phyloP scores from a whole-genome alignment of 176 grass and related monocot genomes.

The Oryza glumipatula region DNA sequence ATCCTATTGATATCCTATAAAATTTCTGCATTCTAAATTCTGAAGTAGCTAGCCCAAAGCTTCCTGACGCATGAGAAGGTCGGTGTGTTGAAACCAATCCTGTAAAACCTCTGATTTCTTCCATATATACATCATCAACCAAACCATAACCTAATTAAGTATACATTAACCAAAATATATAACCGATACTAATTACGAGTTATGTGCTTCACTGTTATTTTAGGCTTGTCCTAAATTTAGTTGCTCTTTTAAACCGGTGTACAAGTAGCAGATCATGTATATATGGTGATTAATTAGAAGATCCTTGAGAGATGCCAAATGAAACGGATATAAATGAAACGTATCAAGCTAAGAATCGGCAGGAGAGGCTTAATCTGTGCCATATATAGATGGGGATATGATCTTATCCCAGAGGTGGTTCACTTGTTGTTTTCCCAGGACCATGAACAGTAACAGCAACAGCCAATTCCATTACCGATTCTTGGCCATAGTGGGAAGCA shows the following conservation, averaged over 20 bases:
- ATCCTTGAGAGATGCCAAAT: not conserved
- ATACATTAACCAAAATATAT: not conserved
- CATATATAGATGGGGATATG: not conserved
- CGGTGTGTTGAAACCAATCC: no score
- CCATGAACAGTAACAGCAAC: conserved; percentile 26
- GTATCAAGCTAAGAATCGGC: not conserved
- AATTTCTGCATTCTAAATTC: not conserved
- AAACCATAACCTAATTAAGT: not conserved
- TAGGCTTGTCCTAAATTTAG: not conserved
- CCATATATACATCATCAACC: not conserved
- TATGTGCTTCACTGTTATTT: not conserved
- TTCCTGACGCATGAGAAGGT: not conserved
- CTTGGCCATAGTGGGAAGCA: not conserved
- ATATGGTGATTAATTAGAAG: not conserved
- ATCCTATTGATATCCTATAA: not conserved
- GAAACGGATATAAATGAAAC: not conserved
- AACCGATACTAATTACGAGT: not conserved
- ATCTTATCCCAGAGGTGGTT: conserved; percentile 8
- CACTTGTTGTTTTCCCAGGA: conserved; percentile 49
- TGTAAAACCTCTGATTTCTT: not conserved
- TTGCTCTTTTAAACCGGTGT: not conserved
- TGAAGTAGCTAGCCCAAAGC: not conserved
- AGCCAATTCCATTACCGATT: not conserved
- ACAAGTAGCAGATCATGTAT: not conserved
- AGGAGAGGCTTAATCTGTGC: not conserved